These are phyloP conservation scores for Anacardium occidentale DNA, from an alignment of 345 rosid species.

Conservation along the genomic window DNA sequence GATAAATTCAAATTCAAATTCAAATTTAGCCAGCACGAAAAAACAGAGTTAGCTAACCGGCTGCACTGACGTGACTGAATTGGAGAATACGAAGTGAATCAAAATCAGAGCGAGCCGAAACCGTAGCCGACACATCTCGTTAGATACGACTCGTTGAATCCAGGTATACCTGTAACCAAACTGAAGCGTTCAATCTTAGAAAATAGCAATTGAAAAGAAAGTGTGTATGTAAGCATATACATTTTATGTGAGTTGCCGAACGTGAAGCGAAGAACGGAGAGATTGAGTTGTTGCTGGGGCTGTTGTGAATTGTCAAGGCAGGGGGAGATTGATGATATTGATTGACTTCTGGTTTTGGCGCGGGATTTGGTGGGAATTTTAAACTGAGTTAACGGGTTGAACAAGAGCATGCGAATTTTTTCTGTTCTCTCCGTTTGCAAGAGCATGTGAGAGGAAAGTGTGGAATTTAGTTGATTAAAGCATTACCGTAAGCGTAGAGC, in stretches of 20 bases:
- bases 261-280: slow-evolving; percentile 91
- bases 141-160: slow-evolving; percentile 83
- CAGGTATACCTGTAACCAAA: slow-evolving; percentile 61
- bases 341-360: slow-evolving; percentile 26
- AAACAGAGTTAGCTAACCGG: slow-evolving; percentile 31
- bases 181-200: background rate
- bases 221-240: background rate
- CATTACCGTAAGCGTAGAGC: background rate
- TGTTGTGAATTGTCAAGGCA: slow-evolving; percentile 38
- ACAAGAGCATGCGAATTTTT: slow-evolving; percentile 23
- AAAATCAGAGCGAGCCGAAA: slow-evolving; percentile 75
- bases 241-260: slow-evolving; percentile 38
- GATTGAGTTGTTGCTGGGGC: slow-evolving; percentile 55
- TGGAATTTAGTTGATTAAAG: background rate
- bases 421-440: background rate
- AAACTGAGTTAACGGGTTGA: slow-evolving; percentile 29
- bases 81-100: slow-evolving; percentile 53
- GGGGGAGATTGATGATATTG: slow-evolving; percentile 32
- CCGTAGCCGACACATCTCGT: slow-evolving; percentile 95
- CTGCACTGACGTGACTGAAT: slow-evolving; percentile 44
- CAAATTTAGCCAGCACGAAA: background rate
- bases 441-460: background rate
- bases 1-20: background rate
- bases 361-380: slow-evolving; percentile 21
- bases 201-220: no score